A percentile compares a stretch with the other conserved stretches of the same genome.
Evolutionary conservation across 768 basidiomycete species (phyloP).

Genomic region (Pleurotus salmoneostramineus): DNA sequence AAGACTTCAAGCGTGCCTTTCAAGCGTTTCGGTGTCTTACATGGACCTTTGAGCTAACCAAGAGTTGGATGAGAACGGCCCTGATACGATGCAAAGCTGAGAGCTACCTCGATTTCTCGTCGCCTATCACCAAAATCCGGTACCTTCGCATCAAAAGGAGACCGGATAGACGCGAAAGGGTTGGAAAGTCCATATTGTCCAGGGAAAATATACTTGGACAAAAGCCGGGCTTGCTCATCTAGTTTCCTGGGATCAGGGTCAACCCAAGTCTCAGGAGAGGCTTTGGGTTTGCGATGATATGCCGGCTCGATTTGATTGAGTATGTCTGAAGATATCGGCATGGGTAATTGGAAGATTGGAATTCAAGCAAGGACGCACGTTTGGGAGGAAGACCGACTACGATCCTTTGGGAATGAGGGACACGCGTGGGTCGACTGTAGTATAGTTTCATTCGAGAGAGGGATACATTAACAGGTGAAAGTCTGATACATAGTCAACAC

Average conservation of each 20-base stretch:
- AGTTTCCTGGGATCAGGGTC: conserved; percentile 46
- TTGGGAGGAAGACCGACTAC: conserved; percentile 63
- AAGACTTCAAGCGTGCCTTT: conserved; percentile 49
- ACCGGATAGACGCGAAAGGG: conserved; percentile 39
- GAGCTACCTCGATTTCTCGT: conserved; percentile 60
- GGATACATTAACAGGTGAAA: conserved; percentile 45
- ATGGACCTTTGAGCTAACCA: conserved; percentile 32
- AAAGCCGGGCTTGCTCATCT: conserved; percentile 49
- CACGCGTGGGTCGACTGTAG: conserved; percentile 56
- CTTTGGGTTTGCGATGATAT: conserved; percentile 27
- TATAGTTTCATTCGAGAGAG: conserved; percentile 59
- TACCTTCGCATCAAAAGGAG: conserved; percentile 17
- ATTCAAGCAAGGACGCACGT: no score
- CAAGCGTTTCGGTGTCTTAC: conserved; percentile 74
- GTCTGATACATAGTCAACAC: conserved; percentile 19
- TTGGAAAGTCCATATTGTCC: conserved; percentile 67
- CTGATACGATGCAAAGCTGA: not conserved
- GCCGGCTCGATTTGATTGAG: conserved; percentile 55
- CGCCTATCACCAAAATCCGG: conserved; percentile 62
- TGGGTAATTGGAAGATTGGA: no score
- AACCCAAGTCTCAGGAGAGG: conserved; percentile 22
- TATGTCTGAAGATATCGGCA: conserved; percentile 42
- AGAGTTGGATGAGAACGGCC: not conserved
- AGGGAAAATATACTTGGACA: conserved; percentile 85
- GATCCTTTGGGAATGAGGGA: conserved; percentile 46